Percentiles rank a stretch among this genome's conserved stretches.
These are phyloP conservation scores for Penium margaritaceum DNA, from an alignment of 139 green algal species.

Conservation along the genomic window DNA sequence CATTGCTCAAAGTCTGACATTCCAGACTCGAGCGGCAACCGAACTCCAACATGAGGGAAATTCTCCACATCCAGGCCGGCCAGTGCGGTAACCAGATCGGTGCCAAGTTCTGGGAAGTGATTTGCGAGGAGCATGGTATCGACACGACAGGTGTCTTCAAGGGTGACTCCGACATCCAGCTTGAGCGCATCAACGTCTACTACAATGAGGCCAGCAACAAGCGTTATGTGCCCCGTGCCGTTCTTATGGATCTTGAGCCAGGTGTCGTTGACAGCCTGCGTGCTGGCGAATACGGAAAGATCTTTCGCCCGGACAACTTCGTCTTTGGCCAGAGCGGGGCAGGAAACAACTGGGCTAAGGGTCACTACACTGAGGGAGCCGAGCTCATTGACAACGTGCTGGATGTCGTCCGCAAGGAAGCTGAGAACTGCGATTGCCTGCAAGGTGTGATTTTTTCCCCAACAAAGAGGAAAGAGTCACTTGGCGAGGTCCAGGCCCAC, in stretches of 20 bases:
- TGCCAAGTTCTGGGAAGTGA: slow-evolving; percentile 59
- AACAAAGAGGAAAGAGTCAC: no score
- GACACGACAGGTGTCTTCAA: slow-evolving; percentile 88
- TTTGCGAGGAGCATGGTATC: slow-evolving; percentile 59
- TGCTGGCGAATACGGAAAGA: slow-evolving; percentile 90
- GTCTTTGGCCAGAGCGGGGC: slow-evolving; percentile 95
- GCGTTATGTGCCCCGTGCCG: slow-evolving; percentile 90
- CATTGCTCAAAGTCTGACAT: no score
- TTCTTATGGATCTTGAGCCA: slow-evolving; percentile 96
- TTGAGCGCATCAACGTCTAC: slow-evolving; percentile 99
- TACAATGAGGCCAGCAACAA: slow-evolving; percentile 97
- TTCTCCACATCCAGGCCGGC: slow-evolving; percentile 89
- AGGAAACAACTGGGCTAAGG: slow-evolving; percentile 99
- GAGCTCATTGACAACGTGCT: slow-evolving; percentile 97
- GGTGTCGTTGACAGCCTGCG: slow-evolving; percentile 90
- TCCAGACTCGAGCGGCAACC: no score
- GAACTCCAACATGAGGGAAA: slow-evolving; percentile 72
- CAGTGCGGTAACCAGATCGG: slow-evolving; percentile 95
- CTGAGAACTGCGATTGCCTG: slow-evolving; percentile 94
- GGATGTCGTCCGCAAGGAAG: slow-evolving; percentile 95
- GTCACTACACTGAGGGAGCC: slow-evolving; percentile 97
- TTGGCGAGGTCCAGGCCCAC: no score
- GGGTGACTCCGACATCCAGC: slow-evolving; percentile 90
- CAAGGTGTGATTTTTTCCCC: slow-evolving; percentile 63
- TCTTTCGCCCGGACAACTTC: slow-evolving; percentile 95